A percentile compares a stretch with the other conserved stretches of the same genome.
phyloP scores from a whole-genome alignment of 345 rosid genomes.

The Dovyalis caffra region DNA sequence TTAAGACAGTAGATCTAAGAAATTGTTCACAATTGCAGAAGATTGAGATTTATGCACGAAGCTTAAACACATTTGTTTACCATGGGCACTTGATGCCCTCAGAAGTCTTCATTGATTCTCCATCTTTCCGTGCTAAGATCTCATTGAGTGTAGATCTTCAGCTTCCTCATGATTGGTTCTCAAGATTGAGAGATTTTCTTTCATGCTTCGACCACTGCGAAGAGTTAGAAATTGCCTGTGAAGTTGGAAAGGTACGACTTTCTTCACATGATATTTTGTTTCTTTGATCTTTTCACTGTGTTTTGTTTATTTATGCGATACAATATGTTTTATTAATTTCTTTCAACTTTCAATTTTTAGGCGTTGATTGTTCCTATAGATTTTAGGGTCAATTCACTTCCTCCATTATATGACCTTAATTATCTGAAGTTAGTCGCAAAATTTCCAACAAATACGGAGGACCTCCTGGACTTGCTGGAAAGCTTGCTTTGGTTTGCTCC shows the following conservation, averaged over 20 bases:
- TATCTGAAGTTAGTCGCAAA: not conserved
- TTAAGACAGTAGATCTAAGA: not conserved
- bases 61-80: not conserved
- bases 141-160: not conserved
- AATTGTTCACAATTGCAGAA: not conserved
- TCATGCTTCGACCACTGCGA: not conserved
- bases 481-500: not conserved
- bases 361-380: not conserved
- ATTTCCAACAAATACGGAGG: not conserved
- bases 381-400: not conserved
- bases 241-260: not conserved
- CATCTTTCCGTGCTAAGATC: not conserved
- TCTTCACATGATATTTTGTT: not conserved
- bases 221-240: not conserved
- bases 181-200: not conserved
- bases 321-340: not conserved
- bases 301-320: not conserved
- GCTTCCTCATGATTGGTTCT: not conserved
- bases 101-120: not conserved
- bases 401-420: not conserved
- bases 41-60: not conserved
- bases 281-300: too few species aligned
- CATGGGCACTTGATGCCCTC: not conserved
- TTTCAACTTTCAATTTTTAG: not conserved
- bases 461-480: not conserved